phyloP scores from a whole-genome alignment of 1,139 yeast genomes.

The Suhomyces kunorum region DNA sequence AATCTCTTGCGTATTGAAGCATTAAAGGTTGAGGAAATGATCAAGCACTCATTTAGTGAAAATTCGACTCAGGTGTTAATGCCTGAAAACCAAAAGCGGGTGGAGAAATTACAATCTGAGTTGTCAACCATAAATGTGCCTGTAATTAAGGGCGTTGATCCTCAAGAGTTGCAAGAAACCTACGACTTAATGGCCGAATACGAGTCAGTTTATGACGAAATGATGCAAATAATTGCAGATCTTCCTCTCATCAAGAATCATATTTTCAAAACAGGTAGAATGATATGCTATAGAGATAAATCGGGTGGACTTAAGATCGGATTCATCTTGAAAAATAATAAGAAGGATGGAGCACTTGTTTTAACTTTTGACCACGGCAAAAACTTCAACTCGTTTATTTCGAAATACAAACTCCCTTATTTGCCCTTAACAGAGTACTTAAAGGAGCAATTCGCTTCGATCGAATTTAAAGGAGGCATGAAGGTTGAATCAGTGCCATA shows the following conservation, averaged over 20 bases:
- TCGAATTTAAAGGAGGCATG: slow-evolving; percentile 35
- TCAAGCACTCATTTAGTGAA: slow-evolving; percentile 92
- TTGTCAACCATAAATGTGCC: slow-evolving; percentile 42
- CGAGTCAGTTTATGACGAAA: slow-evolving; percentile 42
- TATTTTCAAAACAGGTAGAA: slow-evolving; percentile 57
- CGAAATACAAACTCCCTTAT: slow-evolving; percentile 50
- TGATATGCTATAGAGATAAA: slow-evolving; percentile 58
- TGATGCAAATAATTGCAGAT: slow-evolving; percentile 50
- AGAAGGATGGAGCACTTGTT: slow-evolving; percentile 32
- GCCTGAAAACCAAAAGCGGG: slow-evolving; percentile 80
- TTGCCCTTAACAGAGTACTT: slow-evolving; percentile 40
- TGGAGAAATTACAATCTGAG: slow-evolving; percentile 52
- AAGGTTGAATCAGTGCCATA: slow-evolving; percentile 49
- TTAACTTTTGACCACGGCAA: slow-evolving; percentile 50
- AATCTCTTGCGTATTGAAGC: slow-evolving; percentile 92
- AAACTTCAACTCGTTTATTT: slow-evolving; percentile 32
- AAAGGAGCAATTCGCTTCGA: slow-evolving; percentile 28
- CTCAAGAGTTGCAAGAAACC: slow-evolving; percentile 45
- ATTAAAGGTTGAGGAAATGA: slow-evolving; percentile 93
- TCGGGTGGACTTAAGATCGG: slow-evolving; percentile 51
- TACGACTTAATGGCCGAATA: slow-evolving; percentile 49
- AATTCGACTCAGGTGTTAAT: slow-evolving; percentile 80
- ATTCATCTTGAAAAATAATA: slow-evolving; percentile 48
- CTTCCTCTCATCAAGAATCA: slow-evolving; percentile 47
- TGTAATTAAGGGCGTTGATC: slow-evolving; percentile 38